Evolutionary conservation across 2,329 filamentous ascomycete species (phyloP), one percentile per base, ranked within the genome.

Genomic region (Plectosphaerella cucumerina): DNA sequence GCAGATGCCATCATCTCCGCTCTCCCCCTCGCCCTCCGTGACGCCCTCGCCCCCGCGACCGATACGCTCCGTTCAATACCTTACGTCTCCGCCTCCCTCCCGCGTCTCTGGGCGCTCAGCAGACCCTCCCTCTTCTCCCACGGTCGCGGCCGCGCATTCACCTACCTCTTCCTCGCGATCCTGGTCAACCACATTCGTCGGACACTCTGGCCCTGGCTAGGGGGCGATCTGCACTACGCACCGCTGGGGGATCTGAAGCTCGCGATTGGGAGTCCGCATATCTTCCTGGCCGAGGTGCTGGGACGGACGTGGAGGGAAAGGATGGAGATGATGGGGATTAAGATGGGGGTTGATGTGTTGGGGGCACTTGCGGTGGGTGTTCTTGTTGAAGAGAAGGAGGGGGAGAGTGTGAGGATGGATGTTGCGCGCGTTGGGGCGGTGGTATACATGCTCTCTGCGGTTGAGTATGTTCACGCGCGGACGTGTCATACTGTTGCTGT

Each of bases 121-220:
- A 23, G 17, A 23, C 12, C 22, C 15, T 39, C 47, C 3, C 22
- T 48, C 20, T 43, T 50, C 56, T 18, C 44, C 9, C 52, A 59
- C 42, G 62, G 63, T 33, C 57, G 62, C 52, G 51, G 56, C 8
- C 49, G 54, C 5, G 58, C 58, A 2, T 56, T 66, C 12, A 53
- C 57, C 1, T 60, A 62, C 46, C 58, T 71, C 42, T 37, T 62
- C 14, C 59, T 63, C 37, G 72, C 72, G 47, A 62, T 70, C 15
- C 52, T 73, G 12, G 41, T 66, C 22, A 67, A 74, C 61, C 71
- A 76, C 55, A 58, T 70, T 15, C 65, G 69, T 5, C 60, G 67
- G 18, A 57, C 64, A n/a, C 50, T 72, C 0, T 41, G 50, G 11
- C 67, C 65, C 6, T 62, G 55, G 58, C 51, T 68, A 0, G 63